Evolutionary conservation across 352 stramenopile species (phyloP), one percentile per base, ranked within the genome.

Genomic region (Discostella stelligera): DNA sequence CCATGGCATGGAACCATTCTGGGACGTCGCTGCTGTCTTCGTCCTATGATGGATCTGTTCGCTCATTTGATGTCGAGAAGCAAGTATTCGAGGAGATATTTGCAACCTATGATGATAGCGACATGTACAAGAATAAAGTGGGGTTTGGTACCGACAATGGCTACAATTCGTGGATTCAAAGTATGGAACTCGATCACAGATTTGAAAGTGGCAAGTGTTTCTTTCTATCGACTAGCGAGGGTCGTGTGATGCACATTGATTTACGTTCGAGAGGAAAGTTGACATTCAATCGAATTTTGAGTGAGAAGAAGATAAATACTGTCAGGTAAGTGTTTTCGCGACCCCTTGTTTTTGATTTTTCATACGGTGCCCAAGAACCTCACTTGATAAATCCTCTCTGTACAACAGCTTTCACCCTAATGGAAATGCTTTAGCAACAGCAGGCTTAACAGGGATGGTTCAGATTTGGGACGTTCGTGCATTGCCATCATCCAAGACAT

Each of bases 221-320:
- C 20, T 91, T 92, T 66, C 14, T 91, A 18, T 85, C 84, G 0
- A 92, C 84, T 23, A 90, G 82, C 32, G 66, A 83, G 21, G 87
- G 87, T 20, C 76, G 49, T 52, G 87, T 83, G 14, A 79, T 89
- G 54, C 87, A 92, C 71, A 44, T 91, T 25, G 87, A 92, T 66
- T 65, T 88, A 8, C 65, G 87, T 39, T 59, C 65, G 5, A 82
- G 84, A 37, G 69, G 74, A n/a, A 77, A 77, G 30, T 58, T 91
- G 0, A 90, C 84, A 0, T 92, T 87, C 59, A 56, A 91, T 67
- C 48, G 79, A 71, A 50, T 61, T 10, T 41, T 90, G 20, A 89
- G 82, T 65, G 78, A 88, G 44, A 90, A 86, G 59, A 92, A 92
- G 60, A 89, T 92, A 46, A 91, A 92, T 69, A 88, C 74, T 8